A percentile compares a stretch with the other conserved stretches of the same genome.
Evolutionary conservation across 371 early-diverging fungal genomes (phyloP).

Genomic region (Haplosporangium sp.): DNA sequence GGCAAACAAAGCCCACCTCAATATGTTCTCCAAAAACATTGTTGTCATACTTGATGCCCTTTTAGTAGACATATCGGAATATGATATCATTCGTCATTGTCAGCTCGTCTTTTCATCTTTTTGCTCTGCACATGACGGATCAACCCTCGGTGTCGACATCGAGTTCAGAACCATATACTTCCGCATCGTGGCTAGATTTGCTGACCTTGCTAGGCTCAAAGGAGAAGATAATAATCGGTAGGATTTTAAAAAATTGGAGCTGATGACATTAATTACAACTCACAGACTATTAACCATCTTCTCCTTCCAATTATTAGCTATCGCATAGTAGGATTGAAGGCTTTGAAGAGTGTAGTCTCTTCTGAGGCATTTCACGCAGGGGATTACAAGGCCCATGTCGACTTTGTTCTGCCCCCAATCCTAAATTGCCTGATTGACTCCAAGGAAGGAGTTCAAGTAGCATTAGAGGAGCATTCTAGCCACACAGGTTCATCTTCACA

Average conservation of each 20-base stretch:
- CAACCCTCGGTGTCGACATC: slow-evolving; percentile 73
- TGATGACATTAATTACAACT: no score
- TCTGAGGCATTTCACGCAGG: slow-evolving; percentile 68
- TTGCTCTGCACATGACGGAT: slow-evolving; percentile 75
- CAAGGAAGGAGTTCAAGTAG: slow-evolving; percentile 28
- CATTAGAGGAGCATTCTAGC: slow-evolving; percentile 18
- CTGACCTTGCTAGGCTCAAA: slow-evolving; percentile 56
- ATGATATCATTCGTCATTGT: slow-evolving; percentile 44
- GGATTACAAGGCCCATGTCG: slow-evolving; percentile 66
- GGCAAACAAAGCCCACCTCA: slow-evolving; percentile 80
- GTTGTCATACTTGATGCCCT: slow-evolving; percentile 69
- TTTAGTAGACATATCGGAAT: slow-evolving; percentile 51
- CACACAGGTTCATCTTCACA: slow-evolving; percentile 17
- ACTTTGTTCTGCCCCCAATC: slow-evolving; percentile 68
- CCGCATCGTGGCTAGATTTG: slow-evolving; percentile 70
- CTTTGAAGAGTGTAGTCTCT: slow-evolving; percentile 63
- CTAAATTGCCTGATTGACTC: slow-evolving; percentile 55
- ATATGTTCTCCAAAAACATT: slow-evolving; percentile 84
- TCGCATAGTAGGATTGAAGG: slow-evolving; percentile 68
- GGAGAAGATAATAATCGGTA: slow-evolving; percentile 37
- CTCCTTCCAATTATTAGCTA: slow-evolving; percentile 50
- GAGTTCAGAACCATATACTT: slow-evolving; percentile 75
- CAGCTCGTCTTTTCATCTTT: slow-evolving; percentile 75
- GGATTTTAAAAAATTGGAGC: not conserved
- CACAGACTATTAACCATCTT: not conserved